These are phyloP conservation scores for Eudorina sp. DNA, from an alignment of 139 green algal species.

Conservation along the genomic window DNA sequence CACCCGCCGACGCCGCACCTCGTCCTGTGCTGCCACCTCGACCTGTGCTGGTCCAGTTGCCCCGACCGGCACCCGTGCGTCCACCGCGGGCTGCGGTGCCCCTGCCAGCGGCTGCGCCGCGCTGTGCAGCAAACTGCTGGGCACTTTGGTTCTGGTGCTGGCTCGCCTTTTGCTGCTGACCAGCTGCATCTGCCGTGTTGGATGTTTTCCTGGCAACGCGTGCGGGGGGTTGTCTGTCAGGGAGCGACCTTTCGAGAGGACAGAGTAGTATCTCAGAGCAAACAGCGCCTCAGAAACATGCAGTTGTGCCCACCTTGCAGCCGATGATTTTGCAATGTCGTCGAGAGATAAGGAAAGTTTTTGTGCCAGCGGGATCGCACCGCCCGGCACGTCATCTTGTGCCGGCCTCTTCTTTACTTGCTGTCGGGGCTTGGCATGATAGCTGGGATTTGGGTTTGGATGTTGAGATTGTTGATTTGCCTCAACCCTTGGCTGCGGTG, in stretches of 20 bases:
- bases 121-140: no score
- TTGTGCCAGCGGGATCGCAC: not conserved
- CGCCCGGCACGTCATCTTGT: not conserved
- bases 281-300: no score
- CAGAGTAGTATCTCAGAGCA: no score
- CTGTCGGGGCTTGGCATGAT: not conserved
- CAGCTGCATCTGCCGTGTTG: no score
- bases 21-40: not conserved
- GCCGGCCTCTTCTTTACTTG: not conserved
- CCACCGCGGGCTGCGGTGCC: not conserved
- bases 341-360: constrained; percentile 9
- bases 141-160: no score
- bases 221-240: no score
- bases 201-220: no score
- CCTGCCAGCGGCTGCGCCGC: not conserved
- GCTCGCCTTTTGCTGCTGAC: no score
- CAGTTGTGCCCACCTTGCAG: no score
- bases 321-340: not conserved
- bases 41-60: not conserved
- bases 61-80: not conserved
- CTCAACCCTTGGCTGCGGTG: not conserved
- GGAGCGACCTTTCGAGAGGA: no score
- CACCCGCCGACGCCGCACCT: not conserved
- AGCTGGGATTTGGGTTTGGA: not conserved
- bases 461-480: not conserved